Base-by-base conservation (phyloP, 306 rosid species). In the Ziziphus jujuba region DNA sequence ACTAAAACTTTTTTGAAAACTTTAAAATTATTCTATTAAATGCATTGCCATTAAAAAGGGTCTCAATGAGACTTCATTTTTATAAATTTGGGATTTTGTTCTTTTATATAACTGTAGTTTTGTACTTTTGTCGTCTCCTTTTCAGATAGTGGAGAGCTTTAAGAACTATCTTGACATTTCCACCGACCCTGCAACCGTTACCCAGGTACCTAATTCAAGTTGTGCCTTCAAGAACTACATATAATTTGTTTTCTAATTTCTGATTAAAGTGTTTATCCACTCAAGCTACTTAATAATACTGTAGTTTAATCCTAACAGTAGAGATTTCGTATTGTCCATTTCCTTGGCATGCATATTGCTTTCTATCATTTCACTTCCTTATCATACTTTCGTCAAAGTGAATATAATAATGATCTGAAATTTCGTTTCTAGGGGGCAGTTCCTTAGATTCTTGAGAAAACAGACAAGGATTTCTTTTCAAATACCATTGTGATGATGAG, bases 371-470 rank as follows among this genome's bases (percentile, higher is more conserved):
- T 35, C 17, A 0, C 1, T 23, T 24, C 3, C 17, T 20, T n/a
- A n/a, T n/a, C n/a, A n/a, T n/a, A n/a, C n/a, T n/a, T 22, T 22
- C 22, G 35, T 8, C 1, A 36, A 38, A 5, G 20, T 5, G 36
- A 25, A 33, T n/a, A 12, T 8, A 11, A 31, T 22, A 1, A 20
- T 2, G 2, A 56, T 14, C 8, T 15, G 13, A 15, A 59, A 17
- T 43, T 23, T 21, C 50, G 47, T 77, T 74, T 64, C 16, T 77
- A 85, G 89, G 91, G 81, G 20, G 91, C 95, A 49, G 48, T 88
- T 56, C 86, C 91, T 49, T 63, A 78, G 64, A 86, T 88, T 59
- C 75, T 86, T 45, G 73, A 66, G 79, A 53, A 65, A 63, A 77
- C 89, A 58, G 48, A 77, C 15, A 81, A 59, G 23, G 82, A 54